Percentiles rank a stretch among this genome's conserved stretches.
Evolutionary conservation across 1,284 basidiomycete species (phyloP).

Genomic region (Ustilago tritici): DNA sequence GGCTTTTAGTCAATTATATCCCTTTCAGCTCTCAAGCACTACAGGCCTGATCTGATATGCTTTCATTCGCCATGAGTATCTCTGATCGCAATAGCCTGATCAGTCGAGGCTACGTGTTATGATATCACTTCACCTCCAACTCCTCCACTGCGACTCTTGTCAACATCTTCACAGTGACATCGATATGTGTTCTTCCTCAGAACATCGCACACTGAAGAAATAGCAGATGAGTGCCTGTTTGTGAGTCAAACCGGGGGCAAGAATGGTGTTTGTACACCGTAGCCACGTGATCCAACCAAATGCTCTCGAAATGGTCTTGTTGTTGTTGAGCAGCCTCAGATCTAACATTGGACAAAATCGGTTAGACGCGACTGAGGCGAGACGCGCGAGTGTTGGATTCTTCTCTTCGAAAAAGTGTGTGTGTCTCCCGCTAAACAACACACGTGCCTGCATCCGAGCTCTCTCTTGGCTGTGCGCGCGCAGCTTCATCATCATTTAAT

Average conservation of each 20-base stretch:
- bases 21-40: slow-evolving; percentile 7
- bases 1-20: slow-evolving; percentile 29
- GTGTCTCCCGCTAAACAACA: slow-evolving; percentile 1
- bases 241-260: not conserved
- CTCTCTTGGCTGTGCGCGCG: slow-evolving; percentile 1
- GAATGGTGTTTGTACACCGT: not conserved
- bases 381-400: slow-evolving; percentile 5
- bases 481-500: not conserved
- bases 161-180: too few relatives aligned
- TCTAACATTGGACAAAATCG: not conserved
- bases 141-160: too few relatives aligned
- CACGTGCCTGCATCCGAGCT: not conserved
- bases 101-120: too few relatives aligned
- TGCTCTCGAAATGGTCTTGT: not conserved
- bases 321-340: slow-evolving; percentile 2
- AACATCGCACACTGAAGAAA: too few relatives aligned
- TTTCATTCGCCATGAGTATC: too few relatives aligned
- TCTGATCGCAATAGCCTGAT: too few relatives aligned
- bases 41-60: not conserved
- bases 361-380: not conserved
- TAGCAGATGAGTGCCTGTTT: too few relatives aligned
- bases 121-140: too few relatives aligned
- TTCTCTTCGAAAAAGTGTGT: not conserved
- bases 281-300: slow-evolving; percentile 3
- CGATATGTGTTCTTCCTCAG: too few relatives aligned